phyloP scores from a whole-genome alignment of 208 protist species.

The Acanthamoeba royreba region DNA sequence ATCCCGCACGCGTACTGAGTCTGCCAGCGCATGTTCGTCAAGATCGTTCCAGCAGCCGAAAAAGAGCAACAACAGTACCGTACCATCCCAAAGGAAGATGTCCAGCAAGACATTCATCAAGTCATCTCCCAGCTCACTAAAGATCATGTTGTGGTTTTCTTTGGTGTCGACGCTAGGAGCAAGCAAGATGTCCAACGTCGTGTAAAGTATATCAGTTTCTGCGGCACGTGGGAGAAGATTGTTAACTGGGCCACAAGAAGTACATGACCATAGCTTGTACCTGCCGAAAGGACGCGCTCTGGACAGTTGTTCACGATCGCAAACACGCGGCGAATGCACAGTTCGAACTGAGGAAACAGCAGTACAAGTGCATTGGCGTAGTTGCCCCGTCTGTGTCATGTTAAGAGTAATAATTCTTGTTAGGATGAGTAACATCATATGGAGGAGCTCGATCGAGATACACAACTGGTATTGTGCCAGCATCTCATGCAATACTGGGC shows the following conservation, averaged over 20 bases:
- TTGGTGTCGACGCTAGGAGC: background rate
- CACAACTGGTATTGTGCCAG: background rate
- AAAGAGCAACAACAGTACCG: background rate
- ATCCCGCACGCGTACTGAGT: background rate
- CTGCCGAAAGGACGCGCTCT: background rate
- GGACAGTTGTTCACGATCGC: background rate
- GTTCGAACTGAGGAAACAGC: background rate
- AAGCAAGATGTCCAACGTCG: background rate
- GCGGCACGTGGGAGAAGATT: too few species aligned
- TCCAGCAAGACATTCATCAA: background rate
- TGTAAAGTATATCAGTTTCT: background rate
- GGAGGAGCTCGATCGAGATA: too few species aligned
- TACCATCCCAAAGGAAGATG: conserved; percentile 23
- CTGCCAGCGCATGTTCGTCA: too few species aligned
- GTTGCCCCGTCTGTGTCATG: background rate
- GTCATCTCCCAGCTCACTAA: background rate
- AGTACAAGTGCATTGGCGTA: conserved; percentile 5
- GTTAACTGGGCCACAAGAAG: too few species aligned
- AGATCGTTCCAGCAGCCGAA: background rate
- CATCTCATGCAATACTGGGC: background rate
- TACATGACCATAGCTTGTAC: too few species aligned
- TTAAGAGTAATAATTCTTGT: background rate
- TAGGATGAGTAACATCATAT: background rate
- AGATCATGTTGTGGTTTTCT: background rate
- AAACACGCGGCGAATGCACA: background rate